A percentile compares a stretch with the other conserved stretches of the same genome.
These are phyloP conservation scores for Ascochyta lentis DNA, from an alignment of 2,329 filamentous ascomycete species.

Conservation along the genomic window DNA sequence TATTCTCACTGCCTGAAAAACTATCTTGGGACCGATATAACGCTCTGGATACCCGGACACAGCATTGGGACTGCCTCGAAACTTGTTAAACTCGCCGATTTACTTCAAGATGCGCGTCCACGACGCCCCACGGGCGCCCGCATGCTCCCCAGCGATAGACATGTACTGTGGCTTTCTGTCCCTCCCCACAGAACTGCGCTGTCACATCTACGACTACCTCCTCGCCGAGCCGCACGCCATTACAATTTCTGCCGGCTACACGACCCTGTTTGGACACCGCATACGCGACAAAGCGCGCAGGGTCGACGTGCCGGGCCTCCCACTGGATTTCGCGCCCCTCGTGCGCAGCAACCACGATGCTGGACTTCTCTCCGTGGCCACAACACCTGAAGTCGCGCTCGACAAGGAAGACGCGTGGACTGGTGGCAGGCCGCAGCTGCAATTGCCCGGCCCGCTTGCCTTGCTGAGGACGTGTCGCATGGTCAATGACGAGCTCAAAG, in stretches of 20 bases:
- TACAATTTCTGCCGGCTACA: conserved; percentile 49
- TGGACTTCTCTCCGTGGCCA: conserved; percentile 39
- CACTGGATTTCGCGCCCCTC: conserved; percentile 43
- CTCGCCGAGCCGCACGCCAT: conserved; percentile 46
- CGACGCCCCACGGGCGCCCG: conserved; percentile 12
- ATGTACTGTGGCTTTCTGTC: conserved; percentile 26
- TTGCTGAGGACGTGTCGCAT: conserved; percentile 42
- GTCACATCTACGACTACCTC: conserved; percentile 51
- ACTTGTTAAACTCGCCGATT: background rate
- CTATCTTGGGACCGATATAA: background rate
- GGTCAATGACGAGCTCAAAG: conserved; percentile 45
- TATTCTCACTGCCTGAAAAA: background rate
- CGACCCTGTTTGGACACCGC: conserved; percentile 37
- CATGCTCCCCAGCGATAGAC: conserved; percentile 1
- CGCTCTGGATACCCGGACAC: background rate
- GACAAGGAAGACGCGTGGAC: conserved; percentile 16
- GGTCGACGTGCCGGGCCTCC: conserved; percentile 46
- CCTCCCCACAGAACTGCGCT: conserved; percentile 51
- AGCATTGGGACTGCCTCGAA: conserved; percentile 5
- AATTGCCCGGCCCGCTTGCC: conserved; percentile 32
- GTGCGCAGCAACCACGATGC: conserved; percentile 43
- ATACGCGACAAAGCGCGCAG: conserved; percentile 36
- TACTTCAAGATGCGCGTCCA: conserved; percentile 12
- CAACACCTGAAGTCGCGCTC: conserved; percentile 33
- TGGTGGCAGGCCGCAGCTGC: conserved; percentile 20